These are phyloP conservation scores for Salvia hispanica DNA, from an alignment of 257 asterid genomes.

Conservation along the genomic window DNA sequence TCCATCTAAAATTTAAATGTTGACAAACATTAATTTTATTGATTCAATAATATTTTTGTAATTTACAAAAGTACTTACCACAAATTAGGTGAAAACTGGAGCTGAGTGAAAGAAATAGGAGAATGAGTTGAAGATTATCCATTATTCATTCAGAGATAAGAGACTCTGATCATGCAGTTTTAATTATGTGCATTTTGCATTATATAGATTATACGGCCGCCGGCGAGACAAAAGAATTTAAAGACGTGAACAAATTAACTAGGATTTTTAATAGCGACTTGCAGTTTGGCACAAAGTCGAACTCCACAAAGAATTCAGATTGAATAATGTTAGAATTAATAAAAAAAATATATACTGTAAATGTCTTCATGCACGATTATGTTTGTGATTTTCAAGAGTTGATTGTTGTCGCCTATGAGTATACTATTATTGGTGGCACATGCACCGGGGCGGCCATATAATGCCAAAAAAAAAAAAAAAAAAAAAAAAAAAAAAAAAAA, in stretches of 20 bases:
- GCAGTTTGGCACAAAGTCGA: neutral
- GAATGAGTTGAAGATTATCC: neutral
- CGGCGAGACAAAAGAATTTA: neutral
- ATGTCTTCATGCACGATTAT: neutral
- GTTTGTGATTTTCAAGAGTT: neutral
- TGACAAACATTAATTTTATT: neutral
- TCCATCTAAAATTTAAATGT: constrained; percentile 41
- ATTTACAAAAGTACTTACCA: neutral
- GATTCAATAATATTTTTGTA: no score
- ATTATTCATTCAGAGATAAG: neutral
- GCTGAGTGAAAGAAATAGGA: constrained; percentile 7
- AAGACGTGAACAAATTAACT: neutral
- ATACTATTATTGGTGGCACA: neutral
- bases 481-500: no score
- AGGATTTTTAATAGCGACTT: neutral
- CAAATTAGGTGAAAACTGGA: neutral
- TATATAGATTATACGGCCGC: constrained; percentile 3
- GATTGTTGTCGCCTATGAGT: neutral
- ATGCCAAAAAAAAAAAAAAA: no score
- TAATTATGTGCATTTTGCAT: neutral
- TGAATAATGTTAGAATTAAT: neutral
- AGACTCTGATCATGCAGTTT: no score
- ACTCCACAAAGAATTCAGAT: neutral
- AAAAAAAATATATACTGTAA: neutral
- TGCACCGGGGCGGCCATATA: neutral